These are phyloP conservation scores for Penstemon barbatus DNA, from an alignment of 257 asterid species.

Conservation along the genomic window DNA sequence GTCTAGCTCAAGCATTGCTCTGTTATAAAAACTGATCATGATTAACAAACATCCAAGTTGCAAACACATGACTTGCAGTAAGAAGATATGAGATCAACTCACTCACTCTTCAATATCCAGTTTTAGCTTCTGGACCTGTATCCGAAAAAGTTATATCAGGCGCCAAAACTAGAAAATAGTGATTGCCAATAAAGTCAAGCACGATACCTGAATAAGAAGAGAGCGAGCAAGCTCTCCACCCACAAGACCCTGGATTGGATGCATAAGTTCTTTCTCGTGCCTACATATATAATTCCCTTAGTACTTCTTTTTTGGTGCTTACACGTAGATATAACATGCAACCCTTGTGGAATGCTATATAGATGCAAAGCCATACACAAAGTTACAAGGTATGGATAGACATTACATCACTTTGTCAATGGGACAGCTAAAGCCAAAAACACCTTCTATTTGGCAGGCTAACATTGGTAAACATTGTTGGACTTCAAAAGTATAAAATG, in stretches of 20 bases:
- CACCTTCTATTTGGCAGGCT: conserved; percentile 17
- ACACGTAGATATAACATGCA: conserved; percentile 26
- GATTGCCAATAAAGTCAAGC: conserved; percentile 24
- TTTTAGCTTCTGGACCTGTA: conserved; percentile 98
- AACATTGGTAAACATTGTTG: conserved; percentile 10
- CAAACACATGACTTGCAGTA: conserved; percentile 15
- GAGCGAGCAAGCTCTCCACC: conserved; percentile 95
- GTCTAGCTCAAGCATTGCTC: conserved; percentile 99
- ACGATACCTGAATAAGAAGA: conserved; percentile 85
- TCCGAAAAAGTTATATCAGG: conserved; percentile 35
- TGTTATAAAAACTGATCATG: conserved; percentile 38
- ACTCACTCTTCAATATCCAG: conserved; percentile 96
- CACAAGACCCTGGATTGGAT: conserved; percentile 90
- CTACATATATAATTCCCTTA: conserved; percentile 37
- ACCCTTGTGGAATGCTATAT: conserved; percentile 15
- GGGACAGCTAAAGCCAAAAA: neutral
- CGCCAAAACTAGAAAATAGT: conserved; percentile 28
- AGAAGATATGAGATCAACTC: conserved; percentile 28
- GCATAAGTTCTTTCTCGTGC: conserved; percentile 90
- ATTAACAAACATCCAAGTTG: conserved; percentile 32
- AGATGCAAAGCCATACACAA: neutral
- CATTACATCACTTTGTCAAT: conserved; percentile 6
- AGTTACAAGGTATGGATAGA: neutral
- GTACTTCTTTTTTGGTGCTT: conserved; percentile 20
- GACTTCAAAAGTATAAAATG: conserved; percentile 23